These are phyloP conservation scores for Botrytis elliptica DNA, from an alignment of 2,329 filamentous ascomycete species.

Conservation along the genomic window DNA sequence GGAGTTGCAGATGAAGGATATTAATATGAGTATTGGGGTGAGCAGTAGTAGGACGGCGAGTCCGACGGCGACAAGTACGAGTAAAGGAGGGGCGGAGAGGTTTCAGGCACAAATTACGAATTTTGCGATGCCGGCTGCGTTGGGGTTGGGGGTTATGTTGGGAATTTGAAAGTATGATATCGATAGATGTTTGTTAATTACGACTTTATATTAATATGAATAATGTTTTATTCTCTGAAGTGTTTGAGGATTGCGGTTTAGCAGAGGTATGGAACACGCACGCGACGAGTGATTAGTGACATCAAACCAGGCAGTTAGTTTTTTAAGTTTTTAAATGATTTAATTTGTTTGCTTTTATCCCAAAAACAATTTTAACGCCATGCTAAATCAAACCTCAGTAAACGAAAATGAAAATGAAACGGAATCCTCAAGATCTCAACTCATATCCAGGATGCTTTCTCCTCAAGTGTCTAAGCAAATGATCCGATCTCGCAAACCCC, in stretches of 20 bases:
- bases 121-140: slow-evolving; percentile 20
- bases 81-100: background rate
- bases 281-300: background rate
- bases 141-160: slow-evolving; percentile 15
- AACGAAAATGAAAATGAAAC: background rate
- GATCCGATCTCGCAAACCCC: slow-evolving; percentile 10
- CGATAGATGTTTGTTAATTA: background rate
- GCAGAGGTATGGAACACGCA: background rate
- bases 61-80: slow-evolving; percentile 3
- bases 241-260: background rate
- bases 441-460: background rate
- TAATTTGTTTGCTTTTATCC: background rate
- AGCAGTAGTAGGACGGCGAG: background rate
- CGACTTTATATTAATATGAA: background rate
- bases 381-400: background rate
- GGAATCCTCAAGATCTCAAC: slow-evolving; percentile 1
- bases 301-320: background rate
- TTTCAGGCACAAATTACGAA: slow-evolving; percentile 17
- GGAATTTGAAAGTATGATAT: background rate
- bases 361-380: background rate
- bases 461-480: slow-evolving; percentile 14
- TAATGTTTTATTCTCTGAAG: background rate
- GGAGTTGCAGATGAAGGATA: slow-evolving; percentile 3
- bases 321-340: background rate
- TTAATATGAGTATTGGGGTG: slow-evolving; percentile 10